These are phyloP conservation scores for Amanita muscaria DNA, from an alignment of 768 basidiomycete genomes.

Conservation along the genomic window DNA sequence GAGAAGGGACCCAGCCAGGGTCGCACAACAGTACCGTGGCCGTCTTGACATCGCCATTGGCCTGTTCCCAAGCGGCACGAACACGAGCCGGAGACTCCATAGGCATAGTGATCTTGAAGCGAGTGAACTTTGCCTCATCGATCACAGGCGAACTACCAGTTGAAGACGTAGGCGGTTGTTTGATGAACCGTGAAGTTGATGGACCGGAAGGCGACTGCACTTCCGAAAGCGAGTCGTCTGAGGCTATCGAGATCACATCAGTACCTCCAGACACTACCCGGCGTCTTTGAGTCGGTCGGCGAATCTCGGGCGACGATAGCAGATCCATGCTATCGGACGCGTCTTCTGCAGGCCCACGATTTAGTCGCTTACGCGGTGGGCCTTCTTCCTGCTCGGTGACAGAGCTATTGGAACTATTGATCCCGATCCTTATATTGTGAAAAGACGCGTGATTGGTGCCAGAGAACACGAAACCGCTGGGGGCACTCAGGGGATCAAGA, in stretches of 20 bases:
- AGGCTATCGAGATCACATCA: constrained; percentile 47
- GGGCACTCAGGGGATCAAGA: constrained; percentile 47
- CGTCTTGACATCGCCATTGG: constrained; percentile 49
- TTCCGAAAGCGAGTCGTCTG: constrained; percentile 62
- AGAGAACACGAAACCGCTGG: constrained; percentile 48
- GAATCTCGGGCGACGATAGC: constrained; percentile 54
- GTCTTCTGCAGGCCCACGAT: constrained; percentile 39
- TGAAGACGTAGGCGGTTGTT: constrained; percentile 31
- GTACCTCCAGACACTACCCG: constrained; percentile 26
- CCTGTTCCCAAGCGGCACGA: constrained; percentile 59
- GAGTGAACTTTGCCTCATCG: constrained; percentile 37
- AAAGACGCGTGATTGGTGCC: constrained; percentile 42
- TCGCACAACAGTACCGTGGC: constrained; percentile 55
- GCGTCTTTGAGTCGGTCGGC: constrained; percentile 43
- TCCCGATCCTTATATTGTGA: constrained; percentile 35
- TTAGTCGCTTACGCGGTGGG: constrained; percentile 64
- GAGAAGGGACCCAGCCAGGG: constrained; percentile 39
- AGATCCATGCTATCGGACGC: constrained; percentile 31
- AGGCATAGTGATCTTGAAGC: constrained; percentile 59
- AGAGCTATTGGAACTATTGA: constrained; percentile 28
- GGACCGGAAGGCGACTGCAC: constrained; percentile 32
- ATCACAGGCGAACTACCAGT: constrained; percentile 19
- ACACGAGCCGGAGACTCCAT: constrained; percentile 34
- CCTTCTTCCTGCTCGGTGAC: constrained; percentile 40
- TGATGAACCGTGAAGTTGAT: constrained; percentile 47